These are phyloP conservation scores for Pseudocercospora musae DNA, from an alignment of 2,329 filamentous ascomycete species.

Conservation along the genomic window DNA sequence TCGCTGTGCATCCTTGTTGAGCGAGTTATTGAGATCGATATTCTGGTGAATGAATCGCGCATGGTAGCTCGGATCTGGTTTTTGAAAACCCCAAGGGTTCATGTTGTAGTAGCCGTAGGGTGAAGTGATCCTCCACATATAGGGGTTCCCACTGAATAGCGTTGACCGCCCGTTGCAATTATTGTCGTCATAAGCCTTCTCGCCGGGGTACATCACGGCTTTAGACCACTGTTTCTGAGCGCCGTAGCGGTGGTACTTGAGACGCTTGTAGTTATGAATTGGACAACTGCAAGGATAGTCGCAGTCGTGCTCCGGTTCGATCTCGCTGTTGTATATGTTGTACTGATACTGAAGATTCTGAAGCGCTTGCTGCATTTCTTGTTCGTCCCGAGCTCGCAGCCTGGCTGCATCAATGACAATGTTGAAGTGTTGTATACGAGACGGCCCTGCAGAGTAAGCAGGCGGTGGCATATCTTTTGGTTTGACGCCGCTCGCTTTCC, in stretches of 20 bases:
- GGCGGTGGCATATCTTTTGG: slow-evolving; percentile 1
- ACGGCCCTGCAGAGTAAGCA: neutral
- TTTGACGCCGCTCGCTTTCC: neutral
- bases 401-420: slow-evolving; percentile 39
- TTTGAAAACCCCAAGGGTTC: slow-evolving; percentile 21
- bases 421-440: slow-evolving; percentile 36
- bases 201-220: slow-evolving; percentile 49
- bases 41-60: slow-evolving; percentile 37
- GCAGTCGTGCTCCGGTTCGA: slow-evolving; percentile 48
- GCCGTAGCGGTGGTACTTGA: slow-evolving; percentile 37
- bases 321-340: slow-evolving; percentile 46
- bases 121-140: slow-evolving; percentile 33
- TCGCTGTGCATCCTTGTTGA: slow-evolving; percentile 38
- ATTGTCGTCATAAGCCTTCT: slow-evolving; percentile 32
- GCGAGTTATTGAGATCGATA: slow-evolving; percentile 36
- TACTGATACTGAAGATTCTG: slow-evolving; percentile 41
- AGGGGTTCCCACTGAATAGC: slow-evolving; percentile 38
- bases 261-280: slow-evolving; percentile 41
- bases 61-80: slow-evolving; percentile 35
- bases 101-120: slow-evolving; percentile 36
- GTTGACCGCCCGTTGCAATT: slow-evolving; percentile 12
- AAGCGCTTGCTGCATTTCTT: slow-evolving; percentile 45
- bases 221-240: slow-evolving; percentile 45
- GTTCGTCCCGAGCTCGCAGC: slow-evolving; percentile 42
- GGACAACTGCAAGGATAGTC: slow-evolving; percentile 41